These are phyloP conservation scores for Straminergon stramineum DNA, from an alignment of 225 moss, liverwort and hornwort genomes.

Conservation along the genomic window DNA sequence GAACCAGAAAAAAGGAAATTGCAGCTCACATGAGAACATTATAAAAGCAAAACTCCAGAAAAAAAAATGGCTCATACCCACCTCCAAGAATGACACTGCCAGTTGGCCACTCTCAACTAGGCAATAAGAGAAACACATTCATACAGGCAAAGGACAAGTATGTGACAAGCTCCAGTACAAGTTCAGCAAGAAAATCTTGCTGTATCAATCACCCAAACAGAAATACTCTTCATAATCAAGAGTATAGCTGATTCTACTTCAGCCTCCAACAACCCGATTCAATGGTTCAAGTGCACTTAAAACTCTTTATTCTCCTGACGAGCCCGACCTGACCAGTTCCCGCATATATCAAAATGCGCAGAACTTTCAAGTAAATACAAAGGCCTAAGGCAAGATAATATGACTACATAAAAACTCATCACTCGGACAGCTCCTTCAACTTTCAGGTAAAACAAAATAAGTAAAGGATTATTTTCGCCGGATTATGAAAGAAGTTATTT, in stretches of 20 bases:
- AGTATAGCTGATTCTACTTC: not conserved
- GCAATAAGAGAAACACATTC: not conserved
- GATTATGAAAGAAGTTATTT: not conserved
- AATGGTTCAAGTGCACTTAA: not conserved
- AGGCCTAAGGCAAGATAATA: not conserved
- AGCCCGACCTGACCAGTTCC: not conserved
- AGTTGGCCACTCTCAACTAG: not conserved
- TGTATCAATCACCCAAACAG: not conserved
- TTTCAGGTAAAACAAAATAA: not conserved
- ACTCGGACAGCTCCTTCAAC: not conserved
- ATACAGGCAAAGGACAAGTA: not conserved
- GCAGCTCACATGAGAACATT: not conserved
- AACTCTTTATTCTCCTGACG: constrained; percentile 10
- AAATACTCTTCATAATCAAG: not conserved
- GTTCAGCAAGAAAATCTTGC: constrained; percentile 5
- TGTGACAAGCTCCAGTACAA: constrained; percentile 5
- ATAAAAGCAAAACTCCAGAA: not conserved
- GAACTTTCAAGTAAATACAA: not conserved
- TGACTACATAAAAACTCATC: not conserved
- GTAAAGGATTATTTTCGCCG: not conserved
- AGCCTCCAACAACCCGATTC: not conserved
- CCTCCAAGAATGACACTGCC: not conserved
- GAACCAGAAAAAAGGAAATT: not conserved
- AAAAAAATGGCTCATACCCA: not conserved
- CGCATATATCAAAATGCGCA: not conserved